Evolutionary conservation across 352 stramenopile species (phyloP).

Genomic region (Aphanomyces astaci): DNA sequence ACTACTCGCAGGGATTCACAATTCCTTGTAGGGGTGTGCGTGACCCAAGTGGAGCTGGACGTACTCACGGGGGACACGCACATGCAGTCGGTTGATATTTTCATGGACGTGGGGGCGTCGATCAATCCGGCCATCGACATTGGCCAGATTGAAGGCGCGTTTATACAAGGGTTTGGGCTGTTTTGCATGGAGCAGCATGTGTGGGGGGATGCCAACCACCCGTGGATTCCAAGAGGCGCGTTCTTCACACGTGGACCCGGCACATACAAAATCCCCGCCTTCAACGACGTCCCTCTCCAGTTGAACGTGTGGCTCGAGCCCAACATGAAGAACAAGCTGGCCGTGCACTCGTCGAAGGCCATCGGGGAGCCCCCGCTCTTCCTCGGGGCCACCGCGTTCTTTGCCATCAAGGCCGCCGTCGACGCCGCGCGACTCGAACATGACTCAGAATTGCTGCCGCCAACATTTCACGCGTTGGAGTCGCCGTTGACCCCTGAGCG

Average conservation of each 20-base stretch:
- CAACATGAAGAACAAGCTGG: slow-evolving; percentile 89
- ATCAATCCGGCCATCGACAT: slow-evolving; percentile 97
- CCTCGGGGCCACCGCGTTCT: slow-evolving; percentile 90
- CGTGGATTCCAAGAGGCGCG: slow-evolving; percentile 87
- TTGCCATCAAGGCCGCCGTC: slow-evolving; percentile 94
- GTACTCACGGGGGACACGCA: slow-evolving; percentile 91
- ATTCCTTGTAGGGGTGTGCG: slow-evolving; percentile 49
- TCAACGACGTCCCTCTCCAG: slow-evolving; percentile 92
- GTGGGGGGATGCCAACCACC: slow-evolving; percentile 90
- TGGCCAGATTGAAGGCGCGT: slow-evolving; percentile 96
- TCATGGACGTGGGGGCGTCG: slow-evolving; percentile 90
- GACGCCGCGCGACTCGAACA: slow-evolving; percentile 66
- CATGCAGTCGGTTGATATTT: slow-evolving; percentile 71
- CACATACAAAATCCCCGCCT: slow-evolving; percentile 96
- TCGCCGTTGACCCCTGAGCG: slow-evolving; percentile 75
- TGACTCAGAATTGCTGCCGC: slow-evolving; percentile 33
- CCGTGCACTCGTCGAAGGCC: slow-evolving; percentile 93
- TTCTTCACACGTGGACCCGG: slow-evolving; percentile 92
- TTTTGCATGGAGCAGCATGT: slow-evolving; percentile 92
- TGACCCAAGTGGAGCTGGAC: slow-evolving; percentile 92
- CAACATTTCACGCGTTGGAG: slow-evolving; percentile 50
- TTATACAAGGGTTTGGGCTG: slow-evolving; percentile 94
- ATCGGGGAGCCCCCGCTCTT: slow-evolving; percentile 96
- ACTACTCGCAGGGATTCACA: no score
- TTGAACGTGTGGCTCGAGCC: slow-evolving; percentile 93